Percentiles rank a stretch among this genome's conserved stretches.
Evolutionary conservation across 1,284 basidiomycete species (phyloP).

Genomic region (Volvariella volvacea): DNA sequence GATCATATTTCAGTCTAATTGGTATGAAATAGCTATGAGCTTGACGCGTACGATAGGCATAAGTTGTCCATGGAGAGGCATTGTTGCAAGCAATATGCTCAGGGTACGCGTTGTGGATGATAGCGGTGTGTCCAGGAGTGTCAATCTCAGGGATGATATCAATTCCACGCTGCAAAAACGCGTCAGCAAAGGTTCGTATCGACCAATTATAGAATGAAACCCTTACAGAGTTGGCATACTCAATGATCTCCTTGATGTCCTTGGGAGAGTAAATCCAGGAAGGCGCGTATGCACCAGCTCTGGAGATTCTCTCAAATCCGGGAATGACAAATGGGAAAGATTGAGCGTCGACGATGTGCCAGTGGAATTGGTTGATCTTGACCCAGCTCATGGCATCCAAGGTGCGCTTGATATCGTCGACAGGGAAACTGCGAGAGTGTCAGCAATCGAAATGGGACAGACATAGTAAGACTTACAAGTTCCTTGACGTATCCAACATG

Average conservation of each 20-base stretch:
- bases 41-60: conserved; percentile 46
- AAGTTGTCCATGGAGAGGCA: conserved; percentile 54
- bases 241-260: conserved; percentile 60
- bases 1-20: neutral
- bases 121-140: conserved; percentile 77
- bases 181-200: too few relatives aligned
- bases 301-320: conserved; percentile 54
- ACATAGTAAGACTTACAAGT: conserved; percentile 27
- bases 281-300: conserved; percentile 64
- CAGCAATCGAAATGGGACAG: too few relatives aligned
- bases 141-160: conserved; percentile 73
- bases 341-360: conserved; percentile 75
- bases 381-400: conserved; percentile 84
- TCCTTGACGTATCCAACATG: conserved; percentile 66
- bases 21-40: neutral
- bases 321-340: conserved; percentile 71
- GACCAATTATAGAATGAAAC: too few relatives aligned
- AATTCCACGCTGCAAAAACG: conserved; percentile 60
- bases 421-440: conserved; percentile 45
- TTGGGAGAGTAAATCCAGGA: conserved; percentile 48
- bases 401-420: conserved; percentile 62
- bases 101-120: conserved; percentile 59
- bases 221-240: conserved; percentile 67
- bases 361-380: conserved; percentile 79
- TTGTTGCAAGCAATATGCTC: conserved; percentile 71